phyloP scores from a whole-genome alignment of 805 yeast genomes.

The Kuraishia piskuri region DNA sequence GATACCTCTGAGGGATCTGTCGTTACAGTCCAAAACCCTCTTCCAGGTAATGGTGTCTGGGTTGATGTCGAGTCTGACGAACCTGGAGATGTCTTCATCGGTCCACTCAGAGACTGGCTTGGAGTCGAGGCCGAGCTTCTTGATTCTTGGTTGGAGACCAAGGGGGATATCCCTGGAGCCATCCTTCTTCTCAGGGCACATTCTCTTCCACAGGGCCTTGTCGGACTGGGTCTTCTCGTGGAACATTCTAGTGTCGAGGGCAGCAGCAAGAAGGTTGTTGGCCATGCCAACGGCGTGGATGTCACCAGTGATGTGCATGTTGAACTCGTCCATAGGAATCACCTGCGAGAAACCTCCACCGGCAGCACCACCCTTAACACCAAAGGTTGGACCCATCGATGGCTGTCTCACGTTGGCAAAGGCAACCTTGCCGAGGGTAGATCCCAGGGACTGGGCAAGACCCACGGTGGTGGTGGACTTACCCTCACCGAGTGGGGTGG shows the following conservation, averaged over 20 bases:
- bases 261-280: constrained; percentile 74
- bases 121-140: constrained; percentile 60
- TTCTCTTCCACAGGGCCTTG: constrained; percentile 62
- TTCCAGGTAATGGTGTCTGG: constrained; percentile 76
- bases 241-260: constrained; percentile 80
- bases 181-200: constrained; percentile 60
- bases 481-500: constrained; percentile 83
- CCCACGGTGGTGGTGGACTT: constrained; percentile 82
- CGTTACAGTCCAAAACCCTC: constrained; percentile 81
- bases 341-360: constrained; percentile 88
- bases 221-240: constrained; percentile 71
- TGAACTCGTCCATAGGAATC: constrained; percentile 84
- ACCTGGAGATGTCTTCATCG: constrained; percentile 52
- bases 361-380: constrained; percentile 87
- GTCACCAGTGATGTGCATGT: constrained; percentile 81
- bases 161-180: constrained; percentile 61
- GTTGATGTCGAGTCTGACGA: constrained; percentile 67
- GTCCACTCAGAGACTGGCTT: constrained; percentile 68
- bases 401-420: constrained; percentile 84
- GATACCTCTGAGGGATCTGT: constrained; percentile 69
- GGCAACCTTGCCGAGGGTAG: constrained; percentile 59
- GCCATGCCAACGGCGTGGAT: constrained; percentile 82
- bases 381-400: constrained; percentile 84
- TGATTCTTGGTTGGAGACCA: constrained; percentile 59
- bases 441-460: constrained; percentile 72